Percentiles rank a stretch among this genome's conserved stretches.
phyloP scores from a whole-genome alignment of 768 basidiomycete species.

The Amanita inopinata region DNA sequence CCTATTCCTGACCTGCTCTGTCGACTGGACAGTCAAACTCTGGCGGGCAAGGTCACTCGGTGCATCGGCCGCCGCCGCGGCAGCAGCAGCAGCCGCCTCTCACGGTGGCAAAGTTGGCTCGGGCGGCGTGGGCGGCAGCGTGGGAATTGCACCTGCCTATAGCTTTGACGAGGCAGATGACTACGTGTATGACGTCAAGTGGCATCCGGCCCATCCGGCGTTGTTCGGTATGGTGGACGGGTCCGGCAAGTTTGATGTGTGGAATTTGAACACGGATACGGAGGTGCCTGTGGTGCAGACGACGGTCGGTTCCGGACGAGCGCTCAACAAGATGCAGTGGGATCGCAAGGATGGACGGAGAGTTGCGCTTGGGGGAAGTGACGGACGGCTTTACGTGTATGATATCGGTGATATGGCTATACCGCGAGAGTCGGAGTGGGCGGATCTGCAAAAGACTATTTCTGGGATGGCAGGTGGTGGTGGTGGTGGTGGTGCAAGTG shows the following conservation, averaged over 20 bases:
- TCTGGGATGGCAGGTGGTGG: slow-evolving; percentile 58
- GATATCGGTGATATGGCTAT: slow-evolving; percentile 89
- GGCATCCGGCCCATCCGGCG: slow-evolving; percentile 95
- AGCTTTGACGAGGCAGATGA: slow-evolving; percentile 98
- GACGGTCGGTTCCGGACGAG: slow-evolving; percentile 64
- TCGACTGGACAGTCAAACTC: slow-evolving; percentile 97
- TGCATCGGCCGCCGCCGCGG: slow-evolving; percentile 54
- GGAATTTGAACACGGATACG: slow-evolving; percentile 96
- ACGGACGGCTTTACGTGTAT: slow-evolving; percentile 89
- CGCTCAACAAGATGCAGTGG: slow-evolving; percentile 95
- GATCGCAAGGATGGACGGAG: slow-evolving; percentile 88
- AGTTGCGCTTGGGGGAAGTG: slow-evolving; percentile 83
- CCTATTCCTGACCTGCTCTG: slow-evolving; percentile 84
- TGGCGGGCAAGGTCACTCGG: slow-evolving; percentile 80
- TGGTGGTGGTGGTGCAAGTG: not conserved
- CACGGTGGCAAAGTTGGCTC: slow-evolving; percentile 21
- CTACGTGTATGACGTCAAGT: slow-evolving; percentile 97
- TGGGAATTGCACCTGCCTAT: slow-evolving; percentile 62
- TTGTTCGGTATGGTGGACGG: slow-evolving; percentile 92
- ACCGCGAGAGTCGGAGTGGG: slow-evolving; percentile 89
- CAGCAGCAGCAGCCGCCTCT: slow-evolving; percentile 55
- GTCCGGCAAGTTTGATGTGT: slow-evolving; percentile 90
- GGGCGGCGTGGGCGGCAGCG: not conserved
- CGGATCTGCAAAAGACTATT: slow-evolving; percentile 81
- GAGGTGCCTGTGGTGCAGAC: slow-evolving; percentile 95